Evolutionary conservation across 768 basidiomycete genomes (phyloP), one percentile per base, ranked within the genome.

Genomic region (Hypholoma fasciculare): DNA sequence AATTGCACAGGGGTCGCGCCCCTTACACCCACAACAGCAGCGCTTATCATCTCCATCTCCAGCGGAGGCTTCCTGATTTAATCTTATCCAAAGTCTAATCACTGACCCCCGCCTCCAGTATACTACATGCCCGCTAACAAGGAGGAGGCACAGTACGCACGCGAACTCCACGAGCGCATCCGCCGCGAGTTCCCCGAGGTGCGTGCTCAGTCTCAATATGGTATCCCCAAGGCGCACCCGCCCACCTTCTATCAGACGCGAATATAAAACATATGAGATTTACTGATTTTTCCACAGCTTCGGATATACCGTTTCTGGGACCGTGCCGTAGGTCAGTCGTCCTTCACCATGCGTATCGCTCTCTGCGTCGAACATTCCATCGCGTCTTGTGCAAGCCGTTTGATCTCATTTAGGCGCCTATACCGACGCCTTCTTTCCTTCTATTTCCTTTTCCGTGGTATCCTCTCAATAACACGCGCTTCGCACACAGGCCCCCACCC

Each of bases 141-240:
- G 4, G 65, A 66, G 14, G 78, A 90, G 48, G 51, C 70, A 0
- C 70, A 79, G 47, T 83, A 77, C 54, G 87, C 85, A 4, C 74
- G 67, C 42, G 77, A 84, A 52, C 73, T 90, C 49, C 82, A 89
- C 60, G 84, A 86, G 54, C 74, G 80, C 36, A 72, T 90, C 39
- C 71, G 80, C 16, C 70, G 82, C 55, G 88, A 90, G 63, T 89
- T 89, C 69, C 88, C 88, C 27, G 88, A 90, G 79, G 87, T 81
- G 67, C 39, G 67, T 47, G 27, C 36, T 17, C 44, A 17, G 19
- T 26, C 34, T 17, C 46, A 19, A 47, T 26, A 8, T 30, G 19
- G 23, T 16, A 30, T 23, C 23, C 27, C 23, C 27, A 23, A 30
- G 9, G 23, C 20, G 9, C 49, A 20, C 30, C 46, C 37, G 38